Base-by-base conservation (phyloP, 2,329 filamentous ascomycete genomes). In the Aspergillus puulaauensis region DNA sequence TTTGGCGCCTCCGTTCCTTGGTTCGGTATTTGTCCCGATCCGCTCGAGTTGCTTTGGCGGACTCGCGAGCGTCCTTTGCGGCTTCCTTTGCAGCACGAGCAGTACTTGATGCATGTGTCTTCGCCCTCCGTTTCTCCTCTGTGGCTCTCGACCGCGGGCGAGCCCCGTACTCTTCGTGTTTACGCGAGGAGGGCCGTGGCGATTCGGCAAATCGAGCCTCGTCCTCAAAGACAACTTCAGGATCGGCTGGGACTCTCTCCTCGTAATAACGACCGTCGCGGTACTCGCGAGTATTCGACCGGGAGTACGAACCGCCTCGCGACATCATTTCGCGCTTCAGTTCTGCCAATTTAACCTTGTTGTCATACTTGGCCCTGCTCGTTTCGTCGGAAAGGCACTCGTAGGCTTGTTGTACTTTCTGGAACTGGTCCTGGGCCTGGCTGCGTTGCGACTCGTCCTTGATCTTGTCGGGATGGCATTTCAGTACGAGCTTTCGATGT, bases 381-480 rank as follows among this genome's bases (percentile, higher is more conserved):
- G 79, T 81, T 27, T 93, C 89, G 70, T 97, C 88, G 68, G 86
- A 90, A 60, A 99, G 84, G 31, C 95, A 81, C 75, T 98, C 95
- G 76, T 96, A 99, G 51, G 95, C 93, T 67, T 93, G 86, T 74
- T 97, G 93, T 35, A 98, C 90, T 72, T 86, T 87, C 75, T 97
- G 92, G 70, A 98, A 99, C 75, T 96, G 88, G 66, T 91, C 88
- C 66, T 90, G 86, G 74, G 93, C 96, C 66, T 86, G 79, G 58
- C 86, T 85, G 76, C 95, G 96, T 68, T 90, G 80, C 15, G 85
- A 80, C 53, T 88, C 86, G 68, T 96, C 86, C 64, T 91, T 88
- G 61, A 96, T 86, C 78, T 96, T 96, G 80, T 97, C 93, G 35
- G 93, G 93, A 67, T 97, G 93, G 71, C 89, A 93, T 74, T 90